Evolutionary conservation across 2,329 filamentous ascomycete genomes (phyloP).

Genomic region (Didymella lethalis): DNA sequence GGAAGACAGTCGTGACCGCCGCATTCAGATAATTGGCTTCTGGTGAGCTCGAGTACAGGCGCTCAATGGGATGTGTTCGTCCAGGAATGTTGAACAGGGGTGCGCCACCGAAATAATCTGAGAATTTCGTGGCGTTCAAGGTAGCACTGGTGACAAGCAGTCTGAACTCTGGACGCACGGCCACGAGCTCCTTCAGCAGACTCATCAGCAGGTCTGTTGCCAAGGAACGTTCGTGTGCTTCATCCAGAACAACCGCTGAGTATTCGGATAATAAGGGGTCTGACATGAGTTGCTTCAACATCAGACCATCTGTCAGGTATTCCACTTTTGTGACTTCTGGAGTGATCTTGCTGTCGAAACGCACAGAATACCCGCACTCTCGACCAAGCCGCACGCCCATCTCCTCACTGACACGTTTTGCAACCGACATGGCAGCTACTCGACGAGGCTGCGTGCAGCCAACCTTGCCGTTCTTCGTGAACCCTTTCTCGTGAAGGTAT

Average conservation of each 20-base stretch:
- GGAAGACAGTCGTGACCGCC: slow-evolving; percentile 90
- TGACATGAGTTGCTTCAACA: slow-evolving; percentile 87
- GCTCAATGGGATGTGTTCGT: slow-evolving; percentile 85
- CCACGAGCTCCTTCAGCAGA: slow-evolving; percentile 85
- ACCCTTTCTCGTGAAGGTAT: slow-evolving; percentile 76
- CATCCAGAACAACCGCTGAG: slow-evolving; percentile 92
- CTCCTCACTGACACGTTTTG: slow-evolving; percentile 94
- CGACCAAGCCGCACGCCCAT: slow-evolving; percentile 88
- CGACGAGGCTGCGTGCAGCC: slow-evolving; percentile 93
- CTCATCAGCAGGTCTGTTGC: slow-evolving; percentile 90
- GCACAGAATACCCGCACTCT: slow-evolving; percentile 92
- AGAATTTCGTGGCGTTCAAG: slow-evolving; percentile 92
- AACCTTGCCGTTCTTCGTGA: slow-evolving; percentile 73
- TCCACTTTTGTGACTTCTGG: slow-evolving; percentile 86
- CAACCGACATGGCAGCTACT: slow-evolving; percentile 97
- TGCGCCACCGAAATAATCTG: slow-evolving; percentile 87
- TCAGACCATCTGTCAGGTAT: slow-evolving; percentile 98
- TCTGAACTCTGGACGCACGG: slow-evolving; percentile 84
- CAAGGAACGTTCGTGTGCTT: slow-evolving; percentile 93
- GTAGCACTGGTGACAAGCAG: slow-evolving; percentile 93
- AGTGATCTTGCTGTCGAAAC: slow-evolving; percentile 86
- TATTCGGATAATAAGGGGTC: slow-evolving; percentile 85
- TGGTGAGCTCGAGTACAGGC: slow-evolving; percentile 87
- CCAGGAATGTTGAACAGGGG: slow-evolving; percentile 96
- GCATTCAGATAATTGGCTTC: slow-evolving; percentile 94